These are phyloP conservation scores for Claviceps paspali DNA, from an alignment of 2,329 filamentous ascomycete species.

Conservation along the genomic window DNA sequence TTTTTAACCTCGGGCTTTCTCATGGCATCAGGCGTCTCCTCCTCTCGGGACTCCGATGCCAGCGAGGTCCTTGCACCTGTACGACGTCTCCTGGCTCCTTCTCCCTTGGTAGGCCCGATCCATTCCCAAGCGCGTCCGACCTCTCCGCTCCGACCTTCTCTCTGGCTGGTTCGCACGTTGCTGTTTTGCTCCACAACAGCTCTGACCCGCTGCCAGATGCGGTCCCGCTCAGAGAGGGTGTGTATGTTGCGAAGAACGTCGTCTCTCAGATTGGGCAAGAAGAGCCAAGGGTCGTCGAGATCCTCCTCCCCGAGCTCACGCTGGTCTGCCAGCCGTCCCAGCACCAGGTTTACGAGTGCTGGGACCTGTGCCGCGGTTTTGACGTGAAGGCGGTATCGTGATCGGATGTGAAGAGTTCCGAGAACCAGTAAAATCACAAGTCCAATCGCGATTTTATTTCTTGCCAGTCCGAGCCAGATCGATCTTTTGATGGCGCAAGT, in stretches of 20 bases:
- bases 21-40: conserved; percentile 16
- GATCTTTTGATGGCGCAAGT: conserved; percentile 64
- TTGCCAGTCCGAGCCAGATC: conserved; percentile 64
- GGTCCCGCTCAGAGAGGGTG: conserved; percentile 57
- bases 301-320: conserved; percentile 61
- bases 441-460: conserved; percentile 77
- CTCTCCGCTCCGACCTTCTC: conserved; percentile 51
- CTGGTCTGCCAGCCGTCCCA: conserved; percentile 70
- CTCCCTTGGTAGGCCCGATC: conserved; percentile 43
- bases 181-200: conserved; percentile 84
- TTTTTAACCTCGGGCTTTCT: conserved; percentile 17
- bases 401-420: conserved; percentile 45
- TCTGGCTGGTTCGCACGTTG: conserved; percentile 65
- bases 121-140: conserved; percentile 55
- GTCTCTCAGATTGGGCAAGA: conserved; percentile 78
- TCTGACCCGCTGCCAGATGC: conserved; percentile 71
- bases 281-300: conserved; percentile 63
- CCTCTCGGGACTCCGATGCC: conserved; percentile 21
- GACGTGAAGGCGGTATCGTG: conserved; percentile 45
- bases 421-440: conserved; percentile 37
- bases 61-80: conserved; percentile 34
- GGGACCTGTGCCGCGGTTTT: conserved; percentile 62
- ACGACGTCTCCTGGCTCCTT: conserved; percentile 29
- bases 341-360: conserved; percentile 64
- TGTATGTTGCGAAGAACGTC: conserved; percentile 78